A percentile compares a stretch with the other conserved stretches of the same genome.
These are phyloP conservation scores for Monilinia vaccinii-corymbosi DNA, from an alignment of 2,329 filamentous ascomycete genomes.

Conservation along the genomic window DNA sequence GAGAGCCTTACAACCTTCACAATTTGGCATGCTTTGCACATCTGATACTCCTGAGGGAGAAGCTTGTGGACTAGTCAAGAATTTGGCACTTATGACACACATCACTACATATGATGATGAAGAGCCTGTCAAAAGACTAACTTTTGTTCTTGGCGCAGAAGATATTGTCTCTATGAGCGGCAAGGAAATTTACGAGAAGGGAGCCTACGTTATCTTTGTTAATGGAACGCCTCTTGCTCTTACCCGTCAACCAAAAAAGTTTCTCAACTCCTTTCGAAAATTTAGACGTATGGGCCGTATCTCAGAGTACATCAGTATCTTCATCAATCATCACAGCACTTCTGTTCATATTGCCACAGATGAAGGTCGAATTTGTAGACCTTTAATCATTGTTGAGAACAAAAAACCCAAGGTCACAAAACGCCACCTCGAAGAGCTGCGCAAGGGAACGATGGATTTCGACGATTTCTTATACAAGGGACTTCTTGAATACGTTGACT, in stretches of 20 bases:
- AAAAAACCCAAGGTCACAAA: slow-evolving; percentile 70
- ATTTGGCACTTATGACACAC: slow-evolving; percentile 96
- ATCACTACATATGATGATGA: slow-evolving; percentile 97
- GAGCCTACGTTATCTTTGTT: slow-evolving; percentile 83
- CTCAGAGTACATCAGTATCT: slow-evolving; percentile 93
- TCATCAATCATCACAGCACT: slow-evolving; percentile 86
- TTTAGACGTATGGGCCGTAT: slow-evolving; percentile 84
- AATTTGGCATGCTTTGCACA: slow-evolving; percentile 96
- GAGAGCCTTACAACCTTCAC: slow-evolving; percentile 89
- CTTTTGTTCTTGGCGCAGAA: slow-evolving; percentile 79
- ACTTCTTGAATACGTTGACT: slow-evolving; percentile 91
- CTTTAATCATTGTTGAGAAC: slow-evolving; percentile 90
- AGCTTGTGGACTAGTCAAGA: slow-evolving; percentile 96
- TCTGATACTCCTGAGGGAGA: slow-evolving; percentile 98
- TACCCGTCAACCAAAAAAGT: slow-evolving; percentile 77
- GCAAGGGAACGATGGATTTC: slow-evolving; percentile 77
- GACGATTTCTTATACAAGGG: slow-evolving; percentile 89
- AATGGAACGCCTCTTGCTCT: slow-evolving; percentile 91
- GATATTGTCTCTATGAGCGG: slow-evolving; percentile 74
- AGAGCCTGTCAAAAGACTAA: slow-evolving; percentile 74
- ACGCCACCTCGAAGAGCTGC: slow-evolving; percentile 70
- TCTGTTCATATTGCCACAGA: slow-evolving; percentile 95
- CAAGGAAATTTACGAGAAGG: slow-evolving; percentile 75
- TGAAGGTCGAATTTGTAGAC: slow-evolving; percentile 91
- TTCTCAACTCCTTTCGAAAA: slow-evolving; percentile 74